Percentiles rank a stretch among this genome's conserved stretches.
These are phyloP conservation scores for Geranium brycei DNA, from an alignment of 345 rosid species.

Conservation along the genomic window DNA sequence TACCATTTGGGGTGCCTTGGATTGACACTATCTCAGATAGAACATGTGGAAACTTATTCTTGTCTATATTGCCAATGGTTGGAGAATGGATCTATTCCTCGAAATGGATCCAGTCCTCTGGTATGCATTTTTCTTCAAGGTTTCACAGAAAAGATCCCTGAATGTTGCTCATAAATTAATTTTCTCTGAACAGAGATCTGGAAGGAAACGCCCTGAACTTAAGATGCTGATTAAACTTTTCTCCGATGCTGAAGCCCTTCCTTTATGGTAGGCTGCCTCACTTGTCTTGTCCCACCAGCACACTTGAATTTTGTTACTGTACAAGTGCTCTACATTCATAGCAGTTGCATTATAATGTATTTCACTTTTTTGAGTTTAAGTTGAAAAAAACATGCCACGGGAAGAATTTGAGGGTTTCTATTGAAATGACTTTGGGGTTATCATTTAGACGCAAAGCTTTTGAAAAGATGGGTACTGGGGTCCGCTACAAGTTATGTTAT, in stretches of 20 bases:
- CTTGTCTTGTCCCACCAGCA: not conserved
- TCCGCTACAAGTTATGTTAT: not conserved
- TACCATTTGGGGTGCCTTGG: conserved; percentile 46
- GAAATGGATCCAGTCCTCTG: conserved; percentile 19
- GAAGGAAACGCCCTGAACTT: conserved; percentile 23
- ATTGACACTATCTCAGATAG: conserved; percentile 10
- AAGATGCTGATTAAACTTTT: conserved; percentile 26
- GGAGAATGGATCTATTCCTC: conserved; percentile 16
- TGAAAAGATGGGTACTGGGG: not conserved
- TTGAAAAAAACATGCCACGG: not conserved
- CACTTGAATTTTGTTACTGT: too few relatives aligned
- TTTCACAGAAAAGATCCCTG: not conserved
- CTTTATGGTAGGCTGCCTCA: conserved; percentile 29
- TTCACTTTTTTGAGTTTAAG: too few relatives aligned
- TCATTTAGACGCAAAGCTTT: not conserved
- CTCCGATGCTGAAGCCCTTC: conserved; percentile 26
- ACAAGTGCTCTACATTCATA: too few relatives aligned
- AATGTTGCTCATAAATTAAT: conserved; percentile 11
- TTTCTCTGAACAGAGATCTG: conserved; percentile 27
- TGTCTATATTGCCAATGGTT: conserved; percentile 38
- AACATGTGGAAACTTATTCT: conserved; percentile 15
- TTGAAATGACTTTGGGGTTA: not conserved
- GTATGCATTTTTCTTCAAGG: conserved; percentile 20
- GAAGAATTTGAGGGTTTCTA: not conserved
- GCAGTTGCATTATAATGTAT: too few relatives aligned